phyloP scores from a whole-genome alignment of 2,329 filamentous ascomycete species.

The Chaetomium olivaceum region DNA sequence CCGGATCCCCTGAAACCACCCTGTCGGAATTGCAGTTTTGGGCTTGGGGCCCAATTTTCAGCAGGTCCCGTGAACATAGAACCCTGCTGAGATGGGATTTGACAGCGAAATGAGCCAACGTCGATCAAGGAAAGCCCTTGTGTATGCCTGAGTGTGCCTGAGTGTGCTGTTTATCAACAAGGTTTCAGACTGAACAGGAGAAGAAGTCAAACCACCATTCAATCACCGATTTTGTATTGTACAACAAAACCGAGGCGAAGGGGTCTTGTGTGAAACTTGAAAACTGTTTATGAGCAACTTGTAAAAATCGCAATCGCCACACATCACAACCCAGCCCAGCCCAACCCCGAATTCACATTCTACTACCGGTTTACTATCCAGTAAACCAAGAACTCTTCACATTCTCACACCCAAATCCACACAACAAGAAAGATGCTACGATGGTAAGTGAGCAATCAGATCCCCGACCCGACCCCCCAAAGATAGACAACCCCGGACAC shows the following conservation, averaged over 20 bases:
- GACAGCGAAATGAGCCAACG: constrained; percentile 5
- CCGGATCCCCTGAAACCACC: constrained; percentile 5
- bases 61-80: constrained; percentile 20
- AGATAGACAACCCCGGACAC: no score
- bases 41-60: constrained; percentile 9
- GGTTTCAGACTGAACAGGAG: neutral
- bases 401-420: neutral
- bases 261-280: constrained; percentile 2
- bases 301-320: neutral
- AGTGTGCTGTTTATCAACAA: neutral
- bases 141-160: neutral
- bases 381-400: neutral
- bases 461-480: neutral
- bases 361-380: neutral
- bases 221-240: neutral
- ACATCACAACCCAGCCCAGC: neutral
- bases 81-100: constrained; percentile 9
- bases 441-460: constrained; percentile 16
- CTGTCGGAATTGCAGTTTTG: constrained; percentile 11
- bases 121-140: constrained; percentile 9
- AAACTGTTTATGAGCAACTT: neutral
- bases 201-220: neutral
- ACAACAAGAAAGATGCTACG: constrained; percentile 21
- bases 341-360: neutral
- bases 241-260: neutral